Evolutionary conservation across 306 rosid genomes (phyloP).

Genomic region (Fragaria iinumae): DNA sequence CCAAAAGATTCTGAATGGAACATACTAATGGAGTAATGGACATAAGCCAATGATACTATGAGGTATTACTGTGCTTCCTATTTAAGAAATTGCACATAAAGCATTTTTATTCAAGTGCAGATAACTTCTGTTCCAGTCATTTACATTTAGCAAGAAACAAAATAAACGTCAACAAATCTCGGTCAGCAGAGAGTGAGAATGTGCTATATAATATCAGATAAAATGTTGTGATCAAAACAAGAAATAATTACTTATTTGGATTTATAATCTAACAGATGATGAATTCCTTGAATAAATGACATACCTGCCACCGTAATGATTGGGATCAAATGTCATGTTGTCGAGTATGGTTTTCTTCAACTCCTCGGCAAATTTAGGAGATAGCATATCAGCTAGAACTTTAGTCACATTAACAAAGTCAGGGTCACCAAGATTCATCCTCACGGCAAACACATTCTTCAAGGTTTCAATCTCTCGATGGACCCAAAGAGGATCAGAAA

Average conservation of each 20-base stretch:
- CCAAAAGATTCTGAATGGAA: not conserved
- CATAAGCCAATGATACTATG: not conserved
- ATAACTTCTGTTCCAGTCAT: not conserved
- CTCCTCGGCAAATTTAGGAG: constrained; percentile 56
- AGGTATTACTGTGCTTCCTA: not conserved
- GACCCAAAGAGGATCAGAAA: constrained; percentile 61
- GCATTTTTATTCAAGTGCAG: not conserved
- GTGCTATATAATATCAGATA: not conserved
- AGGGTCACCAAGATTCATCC: constrained; percentile 90
- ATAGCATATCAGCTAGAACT: constrained; percentile 75
- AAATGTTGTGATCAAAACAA: not conserved
- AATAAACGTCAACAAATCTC: not conserved
- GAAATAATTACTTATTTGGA: not conserved
- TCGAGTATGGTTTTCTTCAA: constrained; percentile 60
- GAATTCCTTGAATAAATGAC: constrained; percentile 11
- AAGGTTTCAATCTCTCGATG: constrained; percentile 78
- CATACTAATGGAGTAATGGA: not conserved
- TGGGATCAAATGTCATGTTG: constrained; percentile 55
- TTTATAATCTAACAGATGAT: constrained; percentile 11
- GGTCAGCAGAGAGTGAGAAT: not conserved
- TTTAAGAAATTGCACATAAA: not conserved
- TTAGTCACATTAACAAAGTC: constrained; percentile 56
- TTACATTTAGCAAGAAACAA: not conserved
- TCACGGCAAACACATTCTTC: constrained; percentile 69
- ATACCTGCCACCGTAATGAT: constrained; percentile 76